phyloP scores from a whole-genome alignment of 345 rosid species.

The Noccaea bulbosa region DNA sequence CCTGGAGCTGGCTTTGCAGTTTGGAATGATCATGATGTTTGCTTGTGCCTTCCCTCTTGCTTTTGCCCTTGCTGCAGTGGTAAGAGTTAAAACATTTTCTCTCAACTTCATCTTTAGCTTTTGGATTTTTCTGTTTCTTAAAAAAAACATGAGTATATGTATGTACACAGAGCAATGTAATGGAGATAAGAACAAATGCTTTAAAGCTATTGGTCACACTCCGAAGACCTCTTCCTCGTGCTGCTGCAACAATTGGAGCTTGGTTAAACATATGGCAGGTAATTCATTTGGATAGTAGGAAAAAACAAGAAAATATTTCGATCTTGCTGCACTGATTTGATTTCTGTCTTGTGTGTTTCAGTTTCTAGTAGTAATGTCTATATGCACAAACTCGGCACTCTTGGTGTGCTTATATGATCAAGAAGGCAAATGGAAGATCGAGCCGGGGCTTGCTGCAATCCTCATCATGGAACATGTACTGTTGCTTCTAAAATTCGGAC shows the following conservation, averaged over 20 bases:
- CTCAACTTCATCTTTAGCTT: slow-evolving; percentile 10
- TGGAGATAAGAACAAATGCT: slow-evolving; percentile 87
- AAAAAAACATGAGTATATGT: slow-evolving; percentile 14
- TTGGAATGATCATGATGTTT: slow-evolving; percentile 99
- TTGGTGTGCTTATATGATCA: slow-evolving; percentile 82
- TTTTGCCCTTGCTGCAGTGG: slow-evolving; percentile 76
- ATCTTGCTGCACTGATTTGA: slow-evolving; percentile 1
- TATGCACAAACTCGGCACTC: slow-evolving; percentile 89
- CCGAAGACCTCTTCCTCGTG: slow-evolving; percentile 84
- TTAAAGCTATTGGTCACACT: slow-evolving; percentile 73
- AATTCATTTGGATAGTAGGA: neutral
- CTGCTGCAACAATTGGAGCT: slow-evolving; percentile 86
- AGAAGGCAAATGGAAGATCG: slow-evolving; percentile 92
- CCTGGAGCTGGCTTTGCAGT: slow-evolving; percentile 84
- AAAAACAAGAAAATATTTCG: neutral
- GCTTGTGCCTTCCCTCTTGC: slow-evolving; percentile 96
- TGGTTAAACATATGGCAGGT: slow-evolving; percentile 99
- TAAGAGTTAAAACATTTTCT: slow-evolving; percentile 34
- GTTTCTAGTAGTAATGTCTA: slow-evolving; percentile 87
- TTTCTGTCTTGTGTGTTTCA: slow-evolving; percentile 38
- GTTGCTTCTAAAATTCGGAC: slow-evolving; percentile 76
- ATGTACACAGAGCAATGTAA: slow-evolving; percentile 64
- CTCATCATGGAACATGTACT: slow-evolving; percentile 85
- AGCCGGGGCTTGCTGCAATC: slow-evolving; percentile 87
- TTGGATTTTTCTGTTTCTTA: neutral